Evolutionary conservation across 495 filamentous ascomycete genomes (phyloP), one percentile per base, ranked within the genome.

Genomic region (Daldinia vernicosa): DNA sequence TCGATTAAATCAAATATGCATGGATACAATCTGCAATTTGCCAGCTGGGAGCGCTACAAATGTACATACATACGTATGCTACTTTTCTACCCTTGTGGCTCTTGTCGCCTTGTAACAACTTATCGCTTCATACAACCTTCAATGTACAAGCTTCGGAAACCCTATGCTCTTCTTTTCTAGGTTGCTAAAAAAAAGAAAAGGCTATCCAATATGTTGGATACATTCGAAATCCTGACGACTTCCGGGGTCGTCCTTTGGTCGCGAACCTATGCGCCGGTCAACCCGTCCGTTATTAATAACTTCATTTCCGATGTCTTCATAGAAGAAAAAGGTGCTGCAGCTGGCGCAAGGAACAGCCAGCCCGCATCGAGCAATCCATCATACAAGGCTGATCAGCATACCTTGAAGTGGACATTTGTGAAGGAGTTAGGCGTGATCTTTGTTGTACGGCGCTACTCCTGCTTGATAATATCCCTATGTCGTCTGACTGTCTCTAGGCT

Each of bases 161-260:
- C 1, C 24, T 53, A 53, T 11, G 6, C 50, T 24, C 24, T 53
- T 53, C 4, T 24, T 53, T 70, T 70, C 19, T 12, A 47, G 19
- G 8, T 47, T 12, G 43, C 17, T 14, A 19, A 47, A 40, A 40
- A 1, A 45, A 40, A 5, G 1, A 22, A 12, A 24, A 59, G 27
- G n/a, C 45, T 19, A 43, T 28, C 26, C 67, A 80, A 71, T 30
- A 98, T 98, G 94, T 83, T 99, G 79, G 95, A 99, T 80, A 89
- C 91, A 17, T 98, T 99, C 76, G 95, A 99, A 80, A 95, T 99
- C 63, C 78, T 99, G 24, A 97, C 93, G 60, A 97, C 94, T 37
- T 97, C 95, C 17, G 95, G 95, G 26, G 93, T 99, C 55, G 95
- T 99, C 50, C 86, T 99, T 43, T 99, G 95, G 95, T 98, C 95